Percentiles rank a stretch among this genome's conserved stretches.
These are phyloP conservation scores for Coniochaeta sp. DNA, from an alignment of 2,329 filamentous ascomycete species.

Conservation along the genomic window DNA sequence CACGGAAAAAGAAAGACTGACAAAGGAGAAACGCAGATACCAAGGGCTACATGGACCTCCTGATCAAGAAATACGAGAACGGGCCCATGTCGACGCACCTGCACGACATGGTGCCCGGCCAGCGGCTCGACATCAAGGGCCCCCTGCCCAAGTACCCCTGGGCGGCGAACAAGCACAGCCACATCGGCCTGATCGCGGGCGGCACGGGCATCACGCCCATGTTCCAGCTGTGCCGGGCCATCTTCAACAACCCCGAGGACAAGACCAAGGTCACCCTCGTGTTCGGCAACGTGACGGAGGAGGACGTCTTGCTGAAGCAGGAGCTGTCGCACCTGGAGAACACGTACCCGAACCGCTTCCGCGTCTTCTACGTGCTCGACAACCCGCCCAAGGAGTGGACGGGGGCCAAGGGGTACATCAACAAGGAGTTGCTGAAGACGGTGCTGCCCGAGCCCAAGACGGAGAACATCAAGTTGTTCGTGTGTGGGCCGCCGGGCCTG, in stretches of 20 bases:
- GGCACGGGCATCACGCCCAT: slow-evolving; percentile 97
- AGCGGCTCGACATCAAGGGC: slow-evolving; percentile 86
- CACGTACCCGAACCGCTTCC: slow-evolving; percentile 90
- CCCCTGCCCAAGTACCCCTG: slow-evolving; percentile 92
- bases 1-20: not conserved
- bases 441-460: slow-evolving; percentile 88
- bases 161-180: slow-evolving; percentile 85
- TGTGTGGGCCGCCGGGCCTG: slow-evolving; percentile 86
- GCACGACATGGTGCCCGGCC: slow-evolving; percentile 73
- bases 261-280: slow-evolving; percentile 97
- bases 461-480: slow-evolving; percentile 92
- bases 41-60: slow-evolving; percentile 75
- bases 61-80: slow-evolving; percentile 86
- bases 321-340: slow-evolving; percentile 87
- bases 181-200: slow-evolving; percentile 82
- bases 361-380: slow-evolving; percentile 89
- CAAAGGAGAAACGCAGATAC: slow-evolving; percentile 41
- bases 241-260: slow-evolving; percentile 94
- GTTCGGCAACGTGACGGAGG: slow-evolving; percentile 82
- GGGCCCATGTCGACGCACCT: slow-evolving; percentile 90
- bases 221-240: slow-evolving; percentile 86
- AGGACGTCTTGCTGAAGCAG: slow-evolving; percentile 85
- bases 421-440: slow-evolving; percentile 88
- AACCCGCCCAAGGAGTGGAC: slow-evolving; percentile 72
- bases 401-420: slow-evolving; percentile 73